phyloP scores from a whole-genome alignment of 306 rosid species.

The Rosa persica region DNA sequence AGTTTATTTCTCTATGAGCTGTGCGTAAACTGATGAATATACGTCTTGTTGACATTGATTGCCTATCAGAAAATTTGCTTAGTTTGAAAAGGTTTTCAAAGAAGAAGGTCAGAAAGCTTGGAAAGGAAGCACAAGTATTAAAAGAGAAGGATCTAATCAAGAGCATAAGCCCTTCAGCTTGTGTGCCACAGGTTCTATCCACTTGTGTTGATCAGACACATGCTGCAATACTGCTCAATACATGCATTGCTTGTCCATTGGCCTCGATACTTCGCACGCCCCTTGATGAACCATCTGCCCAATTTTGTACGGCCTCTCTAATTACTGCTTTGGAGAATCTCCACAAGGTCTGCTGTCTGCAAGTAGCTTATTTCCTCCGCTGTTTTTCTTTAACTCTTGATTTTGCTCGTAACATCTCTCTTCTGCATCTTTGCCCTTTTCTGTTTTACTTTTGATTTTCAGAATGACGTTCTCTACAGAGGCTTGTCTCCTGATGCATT shows the following conservation, averaged over 20 bases:
- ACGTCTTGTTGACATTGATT: conserved; percentile 29
- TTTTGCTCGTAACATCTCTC: background rate
- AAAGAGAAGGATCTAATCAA: conserved; percentile 80
- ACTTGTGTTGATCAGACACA: conserved; percentile 65
- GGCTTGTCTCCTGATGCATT: conserved; percentile 87
- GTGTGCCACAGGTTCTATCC: conserved; percentile 75
- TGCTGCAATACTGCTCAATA: conserved; percentile 74
- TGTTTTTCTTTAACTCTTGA: conserved; percentile 19
- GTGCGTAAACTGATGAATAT: conserved; percentile 38
- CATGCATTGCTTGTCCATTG: conserved; percentile 83
- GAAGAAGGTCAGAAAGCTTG: conserved; percentile 73
- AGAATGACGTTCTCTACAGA: conserved; percentile 91
- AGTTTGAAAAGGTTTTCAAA: conserved; percentile 83
- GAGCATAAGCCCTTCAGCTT: conserved; percentile 57
- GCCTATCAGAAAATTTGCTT: conserved; percentile 62
- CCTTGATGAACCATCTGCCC: conserved; percentile 68
- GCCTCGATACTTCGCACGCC: conserved; percentile 73
- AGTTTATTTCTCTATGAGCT: conserved; percentile 7
- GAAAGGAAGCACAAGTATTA: conserved; percentile 77
- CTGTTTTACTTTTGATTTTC: conserved; percentile 47
- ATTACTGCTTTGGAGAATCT: conserved; percentile 70
- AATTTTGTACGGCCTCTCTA: conserved; percentile 72
- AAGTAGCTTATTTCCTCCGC: conserved; percentile 1
- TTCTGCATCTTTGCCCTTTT: conserved; percentile 10
- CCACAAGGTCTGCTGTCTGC: conserved; percentile 67